Evolutionary conservation across 805 yeast genomes (phyloP).

Genomic region (Pichia exigua): DNA sequence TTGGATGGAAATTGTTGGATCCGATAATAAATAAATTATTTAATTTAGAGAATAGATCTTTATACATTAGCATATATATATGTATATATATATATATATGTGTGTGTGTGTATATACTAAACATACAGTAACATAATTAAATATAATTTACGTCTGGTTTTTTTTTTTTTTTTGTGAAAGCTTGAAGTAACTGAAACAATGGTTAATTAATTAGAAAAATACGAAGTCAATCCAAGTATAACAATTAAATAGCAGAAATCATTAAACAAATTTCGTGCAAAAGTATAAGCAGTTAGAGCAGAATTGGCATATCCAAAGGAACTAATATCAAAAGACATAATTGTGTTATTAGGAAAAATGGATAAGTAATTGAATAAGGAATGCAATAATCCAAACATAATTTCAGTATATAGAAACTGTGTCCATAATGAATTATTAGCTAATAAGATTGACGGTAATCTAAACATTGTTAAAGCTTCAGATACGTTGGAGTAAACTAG

Average conservation of each 20-base stretch:
- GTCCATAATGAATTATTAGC: not conserved
- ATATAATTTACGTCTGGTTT: not conserved
- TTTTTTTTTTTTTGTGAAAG: not conserved
- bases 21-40: constrained; percentile 36
- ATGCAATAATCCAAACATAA: not conserved
- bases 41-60: not conserved
- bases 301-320: constrained; percentile 6
- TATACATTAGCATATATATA: not conserved
- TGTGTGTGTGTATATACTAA: not conserved
- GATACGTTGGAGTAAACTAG: not conserved
- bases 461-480: not conserved
- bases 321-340: constrained; percentile 8
- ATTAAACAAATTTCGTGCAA: constrained; percentile 4
- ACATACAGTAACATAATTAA: no score
- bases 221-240: not conserved
- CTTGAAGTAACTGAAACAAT: not conserved
- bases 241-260: constrained; percentile 6
- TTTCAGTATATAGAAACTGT: constrained; percentile 2
- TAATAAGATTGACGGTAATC: not conserved
- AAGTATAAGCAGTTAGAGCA: not conserved
- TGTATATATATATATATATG: not conserved
- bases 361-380: not conserved
- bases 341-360: constrained; percentile 7
- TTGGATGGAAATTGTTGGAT: constrained; percentile 75
- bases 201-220: not conserved